Evolutionary conservation across 768 basidiomycete species (phyloP).

Genomic region (Tricholoma flavovirens): DNA sequence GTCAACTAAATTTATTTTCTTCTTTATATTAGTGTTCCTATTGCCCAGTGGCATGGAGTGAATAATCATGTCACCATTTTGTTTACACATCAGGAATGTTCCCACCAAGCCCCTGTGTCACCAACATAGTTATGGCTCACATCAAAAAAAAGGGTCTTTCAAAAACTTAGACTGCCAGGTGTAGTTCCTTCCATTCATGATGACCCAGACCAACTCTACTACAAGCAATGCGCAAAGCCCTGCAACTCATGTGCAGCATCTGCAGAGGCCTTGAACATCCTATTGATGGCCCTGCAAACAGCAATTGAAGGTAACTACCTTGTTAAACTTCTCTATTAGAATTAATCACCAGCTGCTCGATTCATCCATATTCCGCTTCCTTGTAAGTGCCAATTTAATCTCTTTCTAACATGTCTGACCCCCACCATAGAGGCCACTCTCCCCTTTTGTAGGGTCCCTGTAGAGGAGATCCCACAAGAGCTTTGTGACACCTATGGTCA

Average conservation of each 20-base stretch:
- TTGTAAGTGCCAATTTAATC: neutral
- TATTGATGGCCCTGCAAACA: neutral
- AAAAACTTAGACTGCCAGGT: neutral
- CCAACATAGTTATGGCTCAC: neutral
- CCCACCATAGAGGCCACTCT: neutral
- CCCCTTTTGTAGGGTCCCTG: neutral
- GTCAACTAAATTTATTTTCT: neutral
- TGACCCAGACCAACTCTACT: neutral
- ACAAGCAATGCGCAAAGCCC: neutral
- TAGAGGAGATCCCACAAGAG: neutral
- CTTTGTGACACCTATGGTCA: neutral
- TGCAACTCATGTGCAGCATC: neutral
- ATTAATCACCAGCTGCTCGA: neutral
- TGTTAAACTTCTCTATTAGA: neutral
- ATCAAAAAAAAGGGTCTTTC: neutral
- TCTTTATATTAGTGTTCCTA: neutral
- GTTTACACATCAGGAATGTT: neutral
- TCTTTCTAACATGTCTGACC: neutral
- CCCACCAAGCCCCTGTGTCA: neutral
- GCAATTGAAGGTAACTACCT: neutral
- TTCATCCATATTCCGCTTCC: neutral
- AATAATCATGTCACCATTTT: neutral
- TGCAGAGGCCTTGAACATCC: neutral
- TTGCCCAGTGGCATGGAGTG: neutral
- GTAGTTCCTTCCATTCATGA: neutral